A percentile compares a stretch with the other conserved stretches of the same genome.
Evolutionary conservation across 2,329 filamentous ascomycete genomes (phyloP).

Genomic region (Fusarium nisikadoi): DNA sequence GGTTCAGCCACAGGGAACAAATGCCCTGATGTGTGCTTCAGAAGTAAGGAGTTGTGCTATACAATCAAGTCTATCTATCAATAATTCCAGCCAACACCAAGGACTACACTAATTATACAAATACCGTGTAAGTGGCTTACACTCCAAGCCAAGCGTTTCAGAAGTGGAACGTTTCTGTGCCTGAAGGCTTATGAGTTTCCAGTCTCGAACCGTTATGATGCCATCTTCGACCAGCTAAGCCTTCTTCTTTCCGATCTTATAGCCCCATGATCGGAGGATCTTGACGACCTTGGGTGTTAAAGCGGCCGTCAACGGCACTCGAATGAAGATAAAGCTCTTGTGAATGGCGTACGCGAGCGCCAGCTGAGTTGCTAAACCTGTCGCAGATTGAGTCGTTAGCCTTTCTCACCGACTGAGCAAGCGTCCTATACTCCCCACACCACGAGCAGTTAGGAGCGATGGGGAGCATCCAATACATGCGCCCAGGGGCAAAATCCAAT

Average conservation of each 20-base stretch:
- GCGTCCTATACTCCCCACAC: conserved; percentile 2
- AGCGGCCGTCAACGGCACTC: conserved; percentile 91
- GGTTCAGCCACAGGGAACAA: not conserved
- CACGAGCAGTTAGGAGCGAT: not conserved
- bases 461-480: conserved; percentile 7
- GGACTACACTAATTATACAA: conserved; percentile 27
- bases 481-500: conserved; percentile 6
- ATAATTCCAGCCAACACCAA: conserved; percentile 3
- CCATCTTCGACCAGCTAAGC: conserved; percentile 16
- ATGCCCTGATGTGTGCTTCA: not conserved
- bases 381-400: conserved; percentile 37
- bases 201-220: conserved; percentile 23
- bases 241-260: conserved; percentile 85
- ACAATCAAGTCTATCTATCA: conserved; percentile 22
- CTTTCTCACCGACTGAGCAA: conserved; percentile 19
- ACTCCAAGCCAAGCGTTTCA: conserved; percentile 14
- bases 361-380: conserved; percentile 80
- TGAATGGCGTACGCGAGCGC: conserved; percentile 96
- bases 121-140: conserved; percentile 1
- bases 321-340: conserved; percentile 96
- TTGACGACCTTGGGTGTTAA: conserved; percentile 96
- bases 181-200: conserved; percentile 10
- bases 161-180: conserved; percentile 7
- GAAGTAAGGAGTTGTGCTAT: conserved; percentile 1
- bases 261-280: conserved; percentile 86